These are phyloP conservation scores for Cystobasidium pallidum DNA, from an alignment of 1,284 basidiomycete genomes.

Conservation along the genomic window DNA sequence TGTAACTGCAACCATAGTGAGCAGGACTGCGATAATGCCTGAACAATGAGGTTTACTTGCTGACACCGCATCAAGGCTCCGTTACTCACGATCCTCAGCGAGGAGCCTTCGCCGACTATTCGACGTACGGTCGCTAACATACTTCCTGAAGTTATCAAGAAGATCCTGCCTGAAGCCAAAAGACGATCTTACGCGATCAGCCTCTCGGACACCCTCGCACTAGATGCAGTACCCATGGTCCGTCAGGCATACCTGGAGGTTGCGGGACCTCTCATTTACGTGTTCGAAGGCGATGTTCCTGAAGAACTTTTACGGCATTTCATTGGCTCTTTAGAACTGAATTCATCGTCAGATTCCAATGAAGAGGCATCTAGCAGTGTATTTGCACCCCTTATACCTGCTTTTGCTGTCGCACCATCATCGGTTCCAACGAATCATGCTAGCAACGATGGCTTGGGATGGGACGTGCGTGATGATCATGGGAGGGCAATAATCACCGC, in stretches of 20 bases:
- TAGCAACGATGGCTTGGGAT: conserved; percentile 49
- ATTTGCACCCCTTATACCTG: conserved; percentile 36
- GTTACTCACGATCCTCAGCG: background rate
- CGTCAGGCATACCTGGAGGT: conserved; percentile 82
- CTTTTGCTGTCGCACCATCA: conserved; percentile 37
- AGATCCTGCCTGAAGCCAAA: conserved; percentile 58
- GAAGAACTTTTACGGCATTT: conserved; percentile 78
- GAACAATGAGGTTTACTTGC: background rate
- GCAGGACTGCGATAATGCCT: background rate
- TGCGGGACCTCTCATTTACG: conserved; percentile 86
- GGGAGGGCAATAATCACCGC: conserved; percentile 84
- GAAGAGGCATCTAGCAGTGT: background rate
- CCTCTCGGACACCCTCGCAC: conserved; percentile 63
- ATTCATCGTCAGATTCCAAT: background rate
- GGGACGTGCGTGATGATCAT: conserved; percentile 58
- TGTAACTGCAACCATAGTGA: conserved; percentile 14
- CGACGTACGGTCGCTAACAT: conserved; percentile 10
- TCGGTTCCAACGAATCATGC: background rate
- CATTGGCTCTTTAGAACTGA: conserved; percentile 58
- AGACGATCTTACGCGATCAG: conserved; percentile 12
- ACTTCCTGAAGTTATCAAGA: conserved; percentile 19
- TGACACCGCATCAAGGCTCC: background rate
- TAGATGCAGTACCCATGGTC: conserved; percentile 71
- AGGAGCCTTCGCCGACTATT: conserved; percentile 7
- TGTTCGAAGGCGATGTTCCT: conserved; percentile 71